Percentiles rank a stretch among this genome's conserved stretches.
These are phyloP conservation scores for Malus hybrid DNA, from an alignment of 331 rosid species.

Conservation along the genomic window DNA sequence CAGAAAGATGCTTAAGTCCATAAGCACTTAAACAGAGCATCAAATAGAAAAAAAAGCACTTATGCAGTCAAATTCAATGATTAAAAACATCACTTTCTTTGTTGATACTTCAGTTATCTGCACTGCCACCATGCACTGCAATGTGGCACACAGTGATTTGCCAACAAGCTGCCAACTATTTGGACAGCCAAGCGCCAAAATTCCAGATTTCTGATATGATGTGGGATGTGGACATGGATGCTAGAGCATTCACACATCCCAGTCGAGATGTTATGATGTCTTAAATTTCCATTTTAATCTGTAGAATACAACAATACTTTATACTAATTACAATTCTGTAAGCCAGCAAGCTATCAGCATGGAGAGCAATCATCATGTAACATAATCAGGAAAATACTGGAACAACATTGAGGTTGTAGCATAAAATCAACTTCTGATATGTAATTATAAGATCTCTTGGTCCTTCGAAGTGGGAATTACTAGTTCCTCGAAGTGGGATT, in stretches of 20 bases:
- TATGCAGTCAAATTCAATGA: neutral
- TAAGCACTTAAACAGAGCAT: neutral
- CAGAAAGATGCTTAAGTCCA: neutral
- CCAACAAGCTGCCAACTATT: slow-evolving; percentile 2
- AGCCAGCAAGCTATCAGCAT: too few relatives aligned
- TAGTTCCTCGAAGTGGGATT: too few relatives aligned
- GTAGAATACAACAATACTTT: neutral
- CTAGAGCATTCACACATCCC: slow-evolving; percentile 6
- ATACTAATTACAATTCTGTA: neutral
- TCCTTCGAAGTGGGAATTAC: neutral
- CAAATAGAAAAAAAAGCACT: neutral
- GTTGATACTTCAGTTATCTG: neutral
- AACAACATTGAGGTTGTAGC: too few relatives aligned
- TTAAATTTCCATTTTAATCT: neutral
- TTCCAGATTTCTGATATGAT: neutral
- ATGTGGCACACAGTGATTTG: slow-evolving; percentile 4
- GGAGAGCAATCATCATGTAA: too few relatives aligned
- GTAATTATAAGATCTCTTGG: too few relatives aligned
- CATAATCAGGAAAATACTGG: too few relatives aligned
- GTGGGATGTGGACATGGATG: neutral
- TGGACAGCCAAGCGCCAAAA: slow-evolving; percentile 44
- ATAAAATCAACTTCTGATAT: too few relatives aligned
- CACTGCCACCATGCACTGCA: neutral
- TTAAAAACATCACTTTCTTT: neutral
- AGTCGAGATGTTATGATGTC: neutral